These are phyloP conservation scores for Phytophthora quininea DNA, from an alignment of 352 stramenopile genomes.

Conservation along the genomic window DNA sequence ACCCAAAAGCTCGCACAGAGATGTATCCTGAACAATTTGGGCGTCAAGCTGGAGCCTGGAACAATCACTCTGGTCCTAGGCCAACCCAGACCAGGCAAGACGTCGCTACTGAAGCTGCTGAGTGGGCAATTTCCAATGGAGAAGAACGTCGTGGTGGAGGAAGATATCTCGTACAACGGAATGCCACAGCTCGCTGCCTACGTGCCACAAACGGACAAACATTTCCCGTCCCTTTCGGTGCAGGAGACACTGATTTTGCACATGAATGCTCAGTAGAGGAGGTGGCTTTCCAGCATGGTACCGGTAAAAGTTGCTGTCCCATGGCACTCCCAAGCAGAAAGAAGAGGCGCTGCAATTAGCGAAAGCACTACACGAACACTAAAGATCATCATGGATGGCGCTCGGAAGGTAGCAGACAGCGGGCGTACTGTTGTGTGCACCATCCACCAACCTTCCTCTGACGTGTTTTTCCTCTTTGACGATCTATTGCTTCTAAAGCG, in stretches of 20 bases:
- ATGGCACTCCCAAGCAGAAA: constrained; percentile 21
- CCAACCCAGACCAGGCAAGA: no score
- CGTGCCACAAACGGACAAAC: constrained; percentile 28
- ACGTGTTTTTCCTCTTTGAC: constrained; percentile 66
- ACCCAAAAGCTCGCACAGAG: no score
- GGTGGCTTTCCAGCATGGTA: not conserved
- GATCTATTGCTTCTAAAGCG: constrained; percentile 76
- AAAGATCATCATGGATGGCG: constrained; percentile 59
- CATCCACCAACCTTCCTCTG: constrained; percentile 36
- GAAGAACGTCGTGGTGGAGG: no score
- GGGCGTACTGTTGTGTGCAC: constrained; percentile 77
- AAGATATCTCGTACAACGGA: no score
- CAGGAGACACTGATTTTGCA: constrained; percentile 34
- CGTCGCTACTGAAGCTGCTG: no score
- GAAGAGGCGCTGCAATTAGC: constrained; percentile 16
- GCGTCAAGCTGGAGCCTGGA: no score
- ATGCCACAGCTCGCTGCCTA: constrained; percentile 24
- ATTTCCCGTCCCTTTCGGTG: constrained; percentile 29
- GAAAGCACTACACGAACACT: constrained; percentile 25
- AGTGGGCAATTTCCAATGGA: no score
- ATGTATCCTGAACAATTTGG: no score
- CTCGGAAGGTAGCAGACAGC: constrained; percentile 78
- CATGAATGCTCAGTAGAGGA: constrained; percentile 20
- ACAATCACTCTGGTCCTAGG: no score
- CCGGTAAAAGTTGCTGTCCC: constrained; percentile 45